These are phyloP conservation scores for Lycium barbarum DNA, from an alignment of 257 asterid species.

Conservation along the genomic window DNA sequence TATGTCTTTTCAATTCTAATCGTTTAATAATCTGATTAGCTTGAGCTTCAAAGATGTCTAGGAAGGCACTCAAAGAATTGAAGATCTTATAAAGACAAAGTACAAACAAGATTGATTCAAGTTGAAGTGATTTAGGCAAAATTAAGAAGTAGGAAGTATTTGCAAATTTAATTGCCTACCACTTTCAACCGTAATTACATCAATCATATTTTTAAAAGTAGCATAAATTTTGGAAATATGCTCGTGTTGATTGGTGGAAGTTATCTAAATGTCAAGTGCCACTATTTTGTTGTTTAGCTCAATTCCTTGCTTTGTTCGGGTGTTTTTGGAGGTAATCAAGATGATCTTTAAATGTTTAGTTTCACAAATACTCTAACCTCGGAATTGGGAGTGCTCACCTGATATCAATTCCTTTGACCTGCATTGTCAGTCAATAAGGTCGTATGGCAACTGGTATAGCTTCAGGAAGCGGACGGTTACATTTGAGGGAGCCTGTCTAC, in stretches of 20 bases:
- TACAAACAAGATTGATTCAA: background rate
- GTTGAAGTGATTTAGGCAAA: background rate
- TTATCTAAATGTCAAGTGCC: conserved; percentile 22
- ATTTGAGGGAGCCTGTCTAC: conserved; percentile 50
- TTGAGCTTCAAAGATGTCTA: background rate
- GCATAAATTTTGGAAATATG: background rate
- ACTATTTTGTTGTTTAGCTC: conserved; percentile 9
- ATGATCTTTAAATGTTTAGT: background rate
- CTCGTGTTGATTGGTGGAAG: background rate
- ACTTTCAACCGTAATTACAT: background rate
- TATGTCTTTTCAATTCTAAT: background rate
- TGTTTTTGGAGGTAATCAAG: background rate
- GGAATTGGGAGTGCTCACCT: background rate
- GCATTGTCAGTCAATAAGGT: conserved; percentile 41
- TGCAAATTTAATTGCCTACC: background rate
- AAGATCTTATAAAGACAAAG: background rate
- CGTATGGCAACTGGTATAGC: conserved; percentile 76
- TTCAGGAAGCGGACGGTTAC: conserved; percentile 59
- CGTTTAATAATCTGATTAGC: background rate
- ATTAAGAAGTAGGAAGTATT: conserved; percentile 3
- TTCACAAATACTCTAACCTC: background rate
- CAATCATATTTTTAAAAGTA: background rate
- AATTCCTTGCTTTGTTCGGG: background rate
- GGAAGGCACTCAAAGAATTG: background rate
- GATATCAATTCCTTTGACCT: conserved; percentile 13